Conservation (phyloP, 495 filamentous ascomycete genomes). For the Rusavskia elegans region DNA sequence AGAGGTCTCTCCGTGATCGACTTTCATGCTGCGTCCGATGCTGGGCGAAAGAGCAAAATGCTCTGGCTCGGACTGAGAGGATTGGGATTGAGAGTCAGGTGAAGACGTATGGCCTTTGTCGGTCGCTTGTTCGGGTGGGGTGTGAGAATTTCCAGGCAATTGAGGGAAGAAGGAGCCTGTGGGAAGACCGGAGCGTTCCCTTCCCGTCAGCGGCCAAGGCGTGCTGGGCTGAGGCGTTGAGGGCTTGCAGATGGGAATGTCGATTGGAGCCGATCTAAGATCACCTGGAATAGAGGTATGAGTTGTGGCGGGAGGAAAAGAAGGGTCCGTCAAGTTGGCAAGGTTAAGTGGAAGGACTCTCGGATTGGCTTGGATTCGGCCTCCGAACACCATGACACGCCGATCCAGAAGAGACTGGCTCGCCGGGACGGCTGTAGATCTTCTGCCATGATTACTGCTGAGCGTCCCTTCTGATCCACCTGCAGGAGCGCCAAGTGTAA, state of each 20-base stretch:
- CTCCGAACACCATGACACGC: too few relatives aligned
- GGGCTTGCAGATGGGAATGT: not conserved
- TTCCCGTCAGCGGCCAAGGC: not conserved
- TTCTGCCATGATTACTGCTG: not conserved
- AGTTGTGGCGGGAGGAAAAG: not conserved
- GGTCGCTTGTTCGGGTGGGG: not conserved
- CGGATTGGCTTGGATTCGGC: too few relatives aligned
- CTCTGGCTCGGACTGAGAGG: not conserved
- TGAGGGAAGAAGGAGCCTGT: not conserved
- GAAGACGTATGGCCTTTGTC: not conserved
- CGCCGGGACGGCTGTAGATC: too few relatives aligned
- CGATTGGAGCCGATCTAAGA: not conserved
- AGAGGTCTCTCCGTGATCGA: not conserved
- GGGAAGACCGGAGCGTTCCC: not conserved
- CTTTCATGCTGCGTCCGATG: not conserved
- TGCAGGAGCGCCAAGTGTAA: not conserved
- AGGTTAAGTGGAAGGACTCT: too few relatives aligned
- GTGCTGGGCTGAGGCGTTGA: not conserved
- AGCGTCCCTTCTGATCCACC: not conserved
- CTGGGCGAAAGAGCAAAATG: not conserved
- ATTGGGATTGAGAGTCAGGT: not conserved
- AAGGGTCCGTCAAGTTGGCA: too few relatives aligned
- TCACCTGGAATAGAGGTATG: not conserved
- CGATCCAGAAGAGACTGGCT: too few relatives aligned
- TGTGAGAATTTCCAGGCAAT: not conserved